A percentile compares a stretch with the other conserved stretches of the same genome.
Conservation (phyloP, 1,139 yeast species). For the Nakaseomyces nivariensis region DNA sequence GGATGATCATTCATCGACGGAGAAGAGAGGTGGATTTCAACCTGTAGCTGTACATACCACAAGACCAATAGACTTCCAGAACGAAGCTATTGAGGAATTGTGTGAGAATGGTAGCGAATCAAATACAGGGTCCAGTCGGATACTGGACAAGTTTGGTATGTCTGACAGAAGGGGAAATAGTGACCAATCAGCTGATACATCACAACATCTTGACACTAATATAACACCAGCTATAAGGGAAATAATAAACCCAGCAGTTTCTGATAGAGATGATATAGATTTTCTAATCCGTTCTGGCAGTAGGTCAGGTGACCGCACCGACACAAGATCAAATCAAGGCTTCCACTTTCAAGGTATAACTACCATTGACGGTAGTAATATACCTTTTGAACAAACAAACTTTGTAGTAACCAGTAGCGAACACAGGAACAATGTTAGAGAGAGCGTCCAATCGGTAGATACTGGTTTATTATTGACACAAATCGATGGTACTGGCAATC, state of each 20-base stretch:
- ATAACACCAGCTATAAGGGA: neutral
- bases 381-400: too few relatives aligned
- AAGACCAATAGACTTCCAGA: neutral
- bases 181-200: neutral
- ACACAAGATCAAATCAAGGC: neutral
- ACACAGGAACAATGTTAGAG: too few relatives aligned
- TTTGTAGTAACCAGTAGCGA: too few relatives aligned
- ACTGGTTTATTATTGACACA: neutral
- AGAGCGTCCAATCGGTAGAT: too few relatives aligned
- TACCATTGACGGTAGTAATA: neutral
- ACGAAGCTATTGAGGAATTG: neutral
- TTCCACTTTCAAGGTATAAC: neutral
- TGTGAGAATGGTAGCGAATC: neutral
- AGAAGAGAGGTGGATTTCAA: neutral
- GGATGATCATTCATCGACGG: neutral
- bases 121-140: neutral
- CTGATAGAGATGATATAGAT: too few relatives aligned
- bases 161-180: neutral
- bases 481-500: neutral
- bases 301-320: neutral
- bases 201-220: neutral
- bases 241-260: too few relatives aligned
- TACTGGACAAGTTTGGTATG: neutral
- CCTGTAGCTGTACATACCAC: neutral
- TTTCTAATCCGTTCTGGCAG: too few relatives aligned